Evolutionary conservation across 257 asterid genomes (phyloP), one percentile per base, ranked within the genome.

Genomic region (Oldenlandia corymbosa): DNA sequence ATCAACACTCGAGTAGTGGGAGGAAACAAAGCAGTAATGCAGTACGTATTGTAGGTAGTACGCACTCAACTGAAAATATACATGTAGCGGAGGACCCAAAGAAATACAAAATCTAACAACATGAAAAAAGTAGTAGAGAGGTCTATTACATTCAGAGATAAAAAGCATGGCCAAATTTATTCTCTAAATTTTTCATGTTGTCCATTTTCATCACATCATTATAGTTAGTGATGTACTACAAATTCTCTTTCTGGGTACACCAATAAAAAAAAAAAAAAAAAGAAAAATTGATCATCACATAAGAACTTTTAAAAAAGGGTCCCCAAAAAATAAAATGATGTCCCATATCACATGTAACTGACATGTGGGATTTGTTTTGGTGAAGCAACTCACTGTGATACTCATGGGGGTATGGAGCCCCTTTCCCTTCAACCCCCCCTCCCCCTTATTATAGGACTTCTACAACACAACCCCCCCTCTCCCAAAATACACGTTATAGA

Each of bases 321-420:
- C 73, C 77, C 70, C 52, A 52, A n/a, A n/a, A n/a, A n/a, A n/a
- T n/a, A n/a, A n/a, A n/a, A n/a, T n/a, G n/a, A 65, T 71, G 77
- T 82, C 77, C 64, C 74, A 74, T 56, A 21, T 72, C 72, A 67
- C 74, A 81, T 75, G 79, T 50, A 77, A 68, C 64, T 60, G 73
- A 70, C 83, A 77, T 72, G 78, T 65, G 80, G 73, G 74, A 68
- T 71, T 63, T 64, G 65, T 54, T 59, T 67, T 68, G 64, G 62
- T 55, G 71, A 72, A 67, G 80, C 81, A 77, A 70, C 55, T 59
- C 41, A 67, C 28, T 68, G 76, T 77, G 60, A 47, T 64, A 41
- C n/a, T 53, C 59, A 46, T 66, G 31, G 55, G 41, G 26, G 16
- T 58, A 54, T 64, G 64, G 70, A 62, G 75, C 73, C 83, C 75